Base-by-base conservation (phyloP, 176 grass and related monocot genomes). In the Aegilops umbellulata region DNA sequence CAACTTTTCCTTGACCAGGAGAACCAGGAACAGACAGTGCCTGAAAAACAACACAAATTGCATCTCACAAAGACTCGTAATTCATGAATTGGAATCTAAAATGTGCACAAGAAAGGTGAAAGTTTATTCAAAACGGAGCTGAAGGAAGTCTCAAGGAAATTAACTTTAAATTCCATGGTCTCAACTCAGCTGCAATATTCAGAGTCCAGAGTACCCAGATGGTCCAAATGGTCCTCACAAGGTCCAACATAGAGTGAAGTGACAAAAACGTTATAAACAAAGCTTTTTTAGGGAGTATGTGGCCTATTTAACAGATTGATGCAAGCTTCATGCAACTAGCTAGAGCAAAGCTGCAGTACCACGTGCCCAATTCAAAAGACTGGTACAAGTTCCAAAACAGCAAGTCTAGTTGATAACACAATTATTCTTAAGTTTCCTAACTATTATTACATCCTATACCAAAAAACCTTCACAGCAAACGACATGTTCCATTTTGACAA, bases 1-100 rank as follows among this genome's bases (percentile, higher is more conserved):
- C 91, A n/a, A 91, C 77, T 87, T 90, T 81, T 78, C 90, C 91
- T 20, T 46, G 72, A 84, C 7, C 16, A 73, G 17, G 9, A 71
- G 63, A 76, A 69, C 90, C 42, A 68, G 93, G 67, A 81, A 92
- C 88, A 89, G 93, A 98, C 68, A 98, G 86, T 86, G 96, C 96
- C 96, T 98, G 76, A 70, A 92, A 65, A 85, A 81, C 65, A 17
- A 51, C 42, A 88, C n/a, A n/a, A n/a, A n/a, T n/a, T n/a, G n/a
- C n/a, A n/a, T n/a, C n/a, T n/a, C 53, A 82, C 14, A 12, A 7
- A 49, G 27, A 2, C 16, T 6, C 31, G 4, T 77, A 34, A 73
- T 77, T 29, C 41, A 55, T 22, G 72, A 78, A 65, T 10, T 72
- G 62, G 3, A 74, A 12, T 63, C 30, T 35, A 11, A n/a, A 83